These are phyloP conservation scores for Botrytis byssoidea DNA, from an alignment of 2,329 filamentous ascomycete species.

Conservation along the genomic window DNA sequence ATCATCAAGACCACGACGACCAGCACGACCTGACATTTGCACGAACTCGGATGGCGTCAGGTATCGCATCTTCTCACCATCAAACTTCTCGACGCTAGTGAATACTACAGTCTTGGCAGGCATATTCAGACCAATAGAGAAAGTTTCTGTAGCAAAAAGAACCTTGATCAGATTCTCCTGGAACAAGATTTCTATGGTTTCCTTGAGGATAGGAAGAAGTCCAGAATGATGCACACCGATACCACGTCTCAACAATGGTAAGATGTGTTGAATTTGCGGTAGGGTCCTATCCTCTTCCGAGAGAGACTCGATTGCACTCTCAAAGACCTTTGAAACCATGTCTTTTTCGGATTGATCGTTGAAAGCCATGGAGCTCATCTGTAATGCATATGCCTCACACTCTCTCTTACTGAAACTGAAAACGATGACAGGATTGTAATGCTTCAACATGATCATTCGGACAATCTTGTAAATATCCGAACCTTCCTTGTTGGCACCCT, in stretches of 20 bases:
- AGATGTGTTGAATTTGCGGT: constrained; percentile 85
- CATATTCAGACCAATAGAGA: constrained; percentile 99
- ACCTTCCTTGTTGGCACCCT: constrained; percentile 71
- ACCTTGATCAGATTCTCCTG: constrained; percentile 98
- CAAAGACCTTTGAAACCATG: constrained; percentile 92
- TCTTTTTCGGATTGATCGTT: constrained; percentile 95
- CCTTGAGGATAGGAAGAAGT: constrained; percentile 90
- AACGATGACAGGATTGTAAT: constrained; percentile 96
- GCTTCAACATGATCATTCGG: constrained; percentile 97
- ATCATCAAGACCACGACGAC: constrained; percentile 94
- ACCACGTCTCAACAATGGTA: constrained; percentile 84
- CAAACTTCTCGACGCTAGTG: constrained; percentile 92
- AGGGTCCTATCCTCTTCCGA: constrained; percentile 87
- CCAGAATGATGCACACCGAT: constrained; percentile 98
- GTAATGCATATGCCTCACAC: constrained; percentile 84
- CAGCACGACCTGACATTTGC: constrained; percentile 97
- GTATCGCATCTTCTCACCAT: constrained; percentile 76
- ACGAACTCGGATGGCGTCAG: constrained; percentile 95
- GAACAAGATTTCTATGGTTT: constrained; percentile 98
- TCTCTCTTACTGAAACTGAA: constrained; percentile 99
- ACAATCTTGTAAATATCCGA: constrained; percentile 97
- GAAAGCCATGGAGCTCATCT: constrained; percentile 84
- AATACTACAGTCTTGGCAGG: constrained; percentile 99
- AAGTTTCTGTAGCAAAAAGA: constrained; percentile 95
- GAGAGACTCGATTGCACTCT: constrained; percentile 86